Conservation (phyloP, 768 basidiomycete genomes). For the Symmetrospora coprosmae region DNA sequence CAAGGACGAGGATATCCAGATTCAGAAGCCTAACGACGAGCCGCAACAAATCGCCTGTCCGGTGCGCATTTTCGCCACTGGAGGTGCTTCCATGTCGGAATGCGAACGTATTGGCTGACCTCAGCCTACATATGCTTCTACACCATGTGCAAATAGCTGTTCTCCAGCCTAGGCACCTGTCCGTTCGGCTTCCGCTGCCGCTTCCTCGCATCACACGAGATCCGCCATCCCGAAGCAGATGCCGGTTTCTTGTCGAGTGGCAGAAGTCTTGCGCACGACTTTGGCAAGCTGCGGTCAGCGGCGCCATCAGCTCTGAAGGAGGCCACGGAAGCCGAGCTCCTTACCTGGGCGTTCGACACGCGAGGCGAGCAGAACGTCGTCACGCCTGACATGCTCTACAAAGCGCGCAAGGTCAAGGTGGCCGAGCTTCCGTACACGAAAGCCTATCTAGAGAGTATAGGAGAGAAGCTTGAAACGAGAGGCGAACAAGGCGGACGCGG, state of each 20-base stretch:
- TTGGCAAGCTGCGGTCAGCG: slow-evolving; percentile 43
- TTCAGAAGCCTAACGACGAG: too few relatives aligned
- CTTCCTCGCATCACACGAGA: slow-evolving; percentile 69
- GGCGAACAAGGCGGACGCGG: not conserved
- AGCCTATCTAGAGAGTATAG: slow-evolving; percentile 14
- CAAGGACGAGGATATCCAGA: not conserved
- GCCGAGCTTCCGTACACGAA: slow-evolving; percentile 3
- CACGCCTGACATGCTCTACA: not conserved
- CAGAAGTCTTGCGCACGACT: slow-evolving; percentile 44
- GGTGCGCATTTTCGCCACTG: not conserved
- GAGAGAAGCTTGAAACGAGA: slow-evolving; percentile 7
- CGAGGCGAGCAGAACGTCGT: slow-evolving; percentile 22
- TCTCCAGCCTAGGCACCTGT: slow-evolving; percentile 74
- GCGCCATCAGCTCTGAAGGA: not conserved
- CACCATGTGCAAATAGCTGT: slow-evolving; percentile 15
- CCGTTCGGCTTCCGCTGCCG: slow-evolving; percentile 79
- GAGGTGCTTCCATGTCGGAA: not conserved
- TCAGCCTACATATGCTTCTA: too few relatives aligned
- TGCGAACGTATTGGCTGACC: not conserved
- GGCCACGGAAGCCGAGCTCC: not conserved
- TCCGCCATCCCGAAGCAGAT: slow-evolving; percentile 44
- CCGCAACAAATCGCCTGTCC: not conserved
- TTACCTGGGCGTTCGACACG: slow-evolving; percentile 2
- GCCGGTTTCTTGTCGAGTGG: slow-evolving; percentile 28
- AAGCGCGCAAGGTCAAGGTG: not conserved